Evolutionary conservation across 805 yeast species (phyloP).

Genomic region (Sugiyamaella qingdaonensis): DNA sequence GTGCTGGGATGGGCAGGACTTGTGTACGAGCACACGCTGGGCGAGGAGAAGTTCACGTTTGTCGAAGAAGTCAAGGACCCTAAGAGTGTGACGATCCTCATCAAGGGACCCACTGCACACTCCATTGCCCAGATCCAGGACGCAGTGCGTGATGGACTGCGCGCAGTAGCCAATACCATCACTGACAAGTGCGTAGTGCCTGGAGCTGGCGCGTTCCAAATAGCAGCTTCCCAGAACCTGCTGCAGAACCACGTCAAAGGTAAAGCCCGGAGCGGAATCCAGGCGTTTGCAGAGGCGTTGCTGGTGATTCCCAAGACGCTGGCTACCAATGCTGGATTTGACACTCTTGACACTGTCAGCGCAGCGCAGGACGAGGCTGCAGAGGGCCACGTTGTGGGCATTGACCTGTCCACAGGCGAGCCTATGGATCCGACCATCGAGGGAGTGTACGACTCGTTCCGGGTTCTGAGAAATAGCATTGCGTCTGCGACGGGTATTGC

Average conservation of each 20-base stretch:
- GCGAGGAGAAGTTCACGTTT: slow-evolving; percentile 96
- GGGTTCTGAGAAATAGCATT: slow-evolving; percentile 90
- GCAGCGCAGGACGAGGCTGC: slow-evolving; percentile 84
- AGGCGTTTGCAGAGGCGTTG: slow-evolving; percentile 90
- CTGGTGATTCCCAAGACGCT: slow-evolving; percentile 90
- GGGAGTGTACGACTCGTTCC: slow-evolving; percentile 94
- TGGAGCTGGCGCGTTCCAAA: slow-evolving; percentile 95
- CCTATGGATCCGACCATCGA: slow-evolving; percentile 92
- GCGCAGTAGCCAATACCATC: slow-evolving; percentile 89
- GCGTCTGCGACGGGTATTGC: slow-evolving; percentile 94
- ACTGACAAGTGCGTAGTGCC: slow-evolving; percentile 84
- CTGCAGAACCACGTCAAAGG: slow-evolving; percentile 64
- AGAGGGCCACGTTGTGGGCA: slow-evolving; percentile 82
- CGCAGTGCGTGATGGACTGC: slow-evolving; percentile 94
- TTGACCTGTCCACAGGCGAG: slow-evolving; percentile 86
- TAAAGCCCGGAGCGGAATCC: slow-evolving; percentile 81
- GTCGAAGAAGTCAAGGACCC: slow-evolving; percentile 86
- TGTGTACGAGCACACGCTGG: slow-evolving; percentile 88
- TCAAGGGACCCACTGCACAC: slow-evolving; percentile 90
- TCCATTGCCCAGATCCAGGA: slow-evolving; percentile 89
- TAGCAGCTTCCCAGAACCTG: slow-evolving; percentile 72
- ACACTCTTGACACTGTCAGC: slow-evolving; percentile 82
- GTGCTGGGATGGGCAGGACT: slow-evolving; percentile 84
- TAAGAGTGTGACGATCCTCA: slow-evolving; percentile 83
- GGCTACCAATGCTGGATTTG: slow-evolving; percentile 88